Evolutionary conservation across 225 moss, liverwort and hornwort species (phyloP), one percentile per base, ranked within the genome.

Genomic region (Pleurozium schreberi): DNA sequence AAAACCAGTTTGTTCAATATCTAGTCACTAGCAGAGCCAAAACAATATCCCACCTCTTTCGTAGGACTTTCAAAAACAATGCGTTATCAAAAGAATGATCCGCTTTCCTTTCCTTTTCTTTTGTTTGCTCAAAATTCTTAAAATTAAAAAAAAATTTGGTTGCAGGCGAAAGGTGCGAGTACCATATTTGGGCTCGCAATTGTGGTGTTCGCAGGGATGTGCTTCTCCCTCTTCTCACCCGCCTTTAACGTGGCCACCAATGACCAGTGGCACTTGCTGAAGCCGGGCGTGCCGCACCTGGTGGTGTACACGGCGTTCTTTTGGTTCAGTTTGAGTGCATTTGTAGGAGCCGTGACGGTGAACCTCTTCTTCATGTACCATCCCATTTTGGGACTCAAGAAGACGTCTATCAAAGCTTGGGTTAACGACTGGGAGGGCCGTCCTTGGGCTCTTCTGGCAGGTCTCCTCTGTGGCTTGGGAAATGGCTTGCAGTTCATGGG

Each of bases 401-500:
- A 73, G 60, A 97, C 99, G 11, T 91, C 95, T 0, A 36, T 96
- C 49, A 88, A 82, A 38, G 96, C 95, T 9, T 99, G 96, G 89
- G 53, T 85, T 1, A 75, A 6, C 12, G 99, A 99, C 12, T 93
- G 91, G 93, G 47, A 88, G 16, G 99, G 96, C 34, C 95, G 99
- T 9, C 83, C 47, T 2, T 99, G 99, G 99, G 96, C 97, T 6
- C 49, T 94, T 6, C 86, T 97, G 10, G 96, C 99, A 17, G 99
- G 99, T 2, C 36, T 96, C 6, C 91, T 97, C 11, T 99, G 99
- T 57, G 96, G 96, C 23, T 79, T 97, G 11, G 99, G 99, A 15
- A 99, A 99, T 66, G 99, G 97, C 16, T 92, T 99, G 64, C 97
- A 97, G 88, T 97, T 99, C 91, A 99, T 99, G 97, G 97, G 99